Base-by-base conservation (phyloP, 75 land plant species). In the Picea sitchensis region DNA sequence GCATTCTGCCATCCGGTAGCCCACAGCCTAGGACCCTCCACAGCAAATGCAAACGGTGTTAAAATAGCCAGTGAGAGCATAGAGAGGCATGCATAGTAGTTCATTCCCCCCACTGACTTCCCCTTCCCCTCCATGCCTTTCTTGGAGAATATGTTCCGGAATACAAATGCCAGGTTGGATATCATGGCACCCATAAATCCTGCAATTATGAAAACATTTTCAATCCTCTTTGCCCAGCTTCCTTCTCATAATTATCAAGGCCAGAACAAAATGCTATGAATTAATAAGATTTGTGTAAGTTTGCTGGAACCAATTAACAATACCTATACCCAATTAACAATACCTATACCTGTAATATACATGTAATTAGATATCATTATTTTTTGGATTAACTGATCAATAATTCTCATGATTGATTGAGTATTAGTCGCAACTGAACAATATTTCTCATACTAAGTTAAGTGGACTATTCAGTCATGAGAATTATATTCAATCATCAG, bases 131-230 rank as follows among this genome's bases (percentile, higher is more conserved):
- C 83, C 95, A 92, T 92, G 12, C 91, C 91, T 73, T 82, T 89
- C 87, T 93, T 93, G 36, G 95, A 91, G 75, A 89, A 91, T 30
- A 87, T 93, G 84, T 93, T 93, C 47, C 93, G 80, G 30, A 93
- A 88, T 59, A 93, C 95, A 80, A 93, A 93, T 26, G 95, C 95
- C 34, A 93, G 51, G 77, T 93, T 93, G 71, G 93, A 93, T 60
- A 93, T 84, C 95, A 93, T 93, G 41, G 95, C 95, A 20, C 95
- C 95, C 91, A 89, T 78, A 81, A 93, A 93, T 11, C 95, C 95
- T 91, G 83, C 21, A 23, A 41, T 6, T 38, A 4, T 51, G 54
- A 0, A 51, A 8, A 51, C 54, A 51, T 51, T 51, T 8, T 51
- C 54, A 51, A 51, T 8, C 54, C 54, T 51, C 54, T 51, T 51